A percentile compares a stretch with the other conserved stretches of the same genome.
Evolutionary conservation across 345 rosid species (phyloP).

Genomic region (Lenwebbia sp.): DNA sequence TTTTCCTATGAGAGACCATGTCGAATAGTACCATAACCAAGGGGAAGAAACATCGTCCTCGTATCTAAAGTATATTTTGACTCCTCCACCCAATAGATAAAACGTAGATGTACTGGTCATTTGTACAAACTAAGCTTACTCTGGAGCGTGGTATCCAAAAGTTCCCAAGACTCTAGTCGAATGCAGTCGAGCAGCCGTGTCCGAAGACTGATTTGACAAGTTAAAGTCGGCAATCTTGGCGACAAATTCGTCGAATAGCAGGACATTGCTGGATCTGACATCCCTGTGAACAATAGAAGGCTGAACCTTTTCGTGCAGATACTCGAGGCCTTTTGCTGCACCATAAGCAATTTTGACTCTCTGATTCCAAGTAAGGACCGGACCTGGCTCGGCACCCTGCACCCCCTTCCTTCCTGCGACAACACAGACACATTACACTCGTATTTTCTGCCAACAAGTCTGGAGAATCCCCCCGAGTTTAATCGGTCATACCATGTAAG

Average conservation of each 20-base stretch:
- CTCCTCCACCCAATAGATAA: background rate
- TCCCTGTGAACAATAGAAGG: conserved; percentile 89
- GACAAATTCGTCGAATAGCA: conserved; percentile 61
- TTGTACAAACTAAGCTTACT: conserved; percentile 22
- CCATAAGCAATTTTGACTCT: conserved; percentile 84
- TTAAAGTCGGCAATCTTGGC: conserved; percentile 91
- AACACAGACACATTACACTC: background rate
- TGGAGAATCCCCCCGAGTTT: background rate
- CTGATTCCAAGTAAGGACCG: conserved; percentile 75
- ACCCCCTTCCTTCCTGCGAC: conserved; percentile 83
- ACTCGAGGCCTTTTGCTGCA: conserved; percentile 90
- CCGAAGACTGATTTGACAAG: conserved; percentile 73
- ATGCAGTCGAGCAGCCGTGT: conserved; percentile 83
- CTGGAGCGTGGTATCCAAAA: conserved; percentile 98
- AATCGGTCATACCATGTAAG: conserved; percentile 49
- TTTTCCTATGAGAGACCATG: background rate
- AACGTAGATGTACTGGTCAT: background rate
- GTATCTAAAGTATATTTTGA: background rate
- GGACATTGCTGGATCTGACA: conserved; percentile 92
- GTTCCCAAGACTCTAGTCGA: conserved; percentile 95
- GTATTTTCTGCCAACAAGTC: background rate
- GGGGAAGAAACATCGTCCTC: background rate
- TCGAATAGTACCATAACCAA: background rate
- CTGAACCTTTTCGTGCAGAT: conserved; percentile 83
- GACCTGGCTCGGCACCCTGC: conserved; percentile 96